Conservation (phyloP, 768 basidiomycete species). For the Rhodotorula graminis region DNA sequence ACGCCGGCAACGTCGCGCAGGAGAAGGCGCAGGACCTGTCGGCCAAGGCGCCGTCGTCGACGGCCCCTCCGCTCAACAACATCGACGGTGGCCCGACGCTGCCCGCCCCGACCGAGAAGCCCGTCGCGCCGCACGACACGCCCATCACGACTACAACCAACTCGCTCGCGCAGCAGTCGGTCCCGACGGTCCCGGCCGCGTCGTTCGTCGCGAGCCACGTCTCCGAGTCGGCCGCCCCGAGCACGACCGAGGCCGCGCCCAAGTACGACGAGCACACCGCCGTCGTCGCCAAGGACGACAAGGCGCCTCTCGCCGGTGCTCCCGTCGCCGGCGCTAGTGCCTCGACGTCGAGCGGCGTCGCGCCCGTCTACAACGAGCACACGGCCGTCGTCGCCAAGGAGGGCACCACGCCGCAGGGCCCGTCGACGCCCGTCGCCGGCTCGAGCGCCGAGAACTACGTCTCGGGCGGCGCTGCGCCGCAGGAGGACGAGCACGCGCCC, state of each 20-base stretch:
- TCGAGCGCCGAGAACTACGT: background rate
- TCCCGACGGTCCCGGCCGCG: background rate
- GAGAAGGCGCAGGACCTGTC: background rate
- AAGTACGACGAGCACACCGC: constrained; percentile 24
- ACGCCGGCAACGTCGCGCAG: background rate
- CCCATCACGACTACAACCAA: background rate
- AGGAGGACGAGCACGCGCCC: background rate
- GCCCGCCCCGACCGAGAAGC: background rate
- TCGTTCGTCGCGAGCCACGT: background rate
- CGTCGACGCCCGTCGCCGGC: background rate
- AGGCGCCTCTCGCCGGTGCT: too few species aligned
- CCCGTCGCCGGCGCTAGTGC: too few species aligned
- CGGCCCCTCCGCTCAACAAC: background rate
- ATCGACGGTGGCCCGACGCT: background rate
- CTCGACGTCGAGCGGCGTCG: background rate
- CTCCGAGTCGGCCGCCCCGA: background rate
- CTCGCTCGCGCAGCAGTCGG: background rate
- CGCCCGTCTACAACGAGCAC: background rate
- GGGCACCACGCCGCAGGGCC: background rate
- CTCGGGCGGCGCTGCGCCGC: background rate
- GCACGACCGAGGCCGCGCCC: constrained; percentile 15
- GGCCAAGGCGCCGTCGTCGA: background rate
- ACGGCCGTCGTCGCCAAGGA: constrained; percentile 19
- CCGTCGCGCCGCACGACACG: background rate
- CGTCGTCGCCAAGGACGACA: constrained; percentile 5